Conservation (phyloP, 139 green algal genomes). For the Volvox reticuliferus region DNA sequence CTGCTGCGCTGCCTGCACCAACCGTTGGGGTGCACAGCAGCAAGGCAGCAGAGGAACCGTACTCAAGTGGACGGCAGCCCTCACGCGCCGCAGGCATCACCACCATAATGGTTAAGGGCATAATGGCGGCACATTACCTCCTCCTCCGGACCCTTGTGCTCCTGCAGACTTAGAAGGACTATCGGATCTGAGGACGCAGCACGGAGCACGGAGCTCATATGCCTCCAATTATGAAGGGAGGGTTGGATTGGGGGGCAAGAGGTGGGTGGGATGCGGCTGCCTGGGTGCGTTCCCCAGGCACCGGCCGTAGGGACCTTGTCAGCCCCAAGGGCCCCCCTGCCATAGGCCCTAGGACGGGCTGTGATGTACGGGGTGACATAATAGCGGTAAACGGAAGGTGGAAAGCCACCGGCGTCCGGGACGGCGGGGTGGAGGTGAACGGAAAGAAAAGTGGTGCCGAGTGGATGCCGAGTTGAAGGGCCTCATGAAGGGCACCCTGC, state of each 20-base stretch:
- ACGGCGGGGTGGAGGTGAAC: not conserved
- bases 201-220: not conserved
- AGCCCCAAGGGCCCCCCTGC: conserved; percentile 1
- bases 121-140: not conserved
- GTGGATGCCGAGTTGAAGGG: not conserved
- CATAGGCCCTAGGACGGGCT: not conserved
- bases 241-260: not conserved
- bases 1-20: conserved; percentile 12
- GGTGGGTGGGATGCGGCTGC: not conserved
- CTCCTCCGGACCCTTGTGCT: not conserved
- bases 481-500: not conserved
- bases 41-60: not conserved
- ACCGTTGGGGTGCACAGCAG: not conserved
- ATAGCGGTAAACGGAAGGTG: too few relatives aligned
- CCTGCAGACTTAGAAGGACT: too few relatives aligned
- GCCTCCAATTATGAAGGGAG: not conserved
- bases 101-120: too few relatives aligned
- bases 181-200: not conserved
- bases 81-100: too few relatives aligned
- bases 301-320: conserved; percentile 25
- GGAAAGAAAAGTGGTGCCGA: not conserved
- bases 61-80: not conserved
- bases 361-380: not conserved
- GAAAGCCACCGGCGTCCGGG: not conserved
- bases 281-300: not conserved